These are phyloP conservation scores for Aspergillus hiratsukae DNA, from an alignment of 2,329 filamentous ascomycete species.

Conservation along the genomic window DNA sequence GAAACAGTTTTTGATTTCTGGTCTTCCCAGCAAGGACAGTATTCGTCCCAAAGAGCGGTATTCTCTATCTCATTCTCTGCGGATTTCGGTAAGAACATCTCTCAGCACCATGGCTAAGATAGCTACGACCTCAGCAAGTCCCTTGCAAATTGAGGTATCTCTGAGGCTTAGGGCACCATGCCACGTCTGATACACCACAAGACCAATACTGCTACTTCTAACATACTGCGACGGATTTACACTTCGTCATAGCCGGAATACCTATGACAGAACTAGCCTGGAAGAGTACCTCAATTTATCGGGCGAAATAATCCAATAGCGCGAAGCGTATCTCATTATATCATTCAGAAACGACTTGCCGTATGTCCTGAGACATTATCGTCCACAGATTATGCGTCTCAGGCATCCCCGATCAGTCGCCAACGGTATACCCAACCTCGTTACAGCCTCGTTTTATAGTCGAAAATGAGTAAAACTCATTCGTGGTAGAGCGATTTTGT, in stretches of 20 bases:
- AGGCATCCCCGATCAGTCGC: background rate
- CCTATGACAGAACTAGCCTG: background rate
- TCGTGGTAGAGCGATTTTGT: background rate
- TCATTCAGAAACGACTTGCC: constrained; percentile 2
- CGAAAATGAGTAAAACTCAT: background rate
- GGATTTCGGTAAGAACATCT: background rate
- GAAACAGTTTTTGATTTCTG: background rate
- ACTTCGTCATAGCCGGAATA: background rate
- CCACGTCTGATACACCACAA: background rate
- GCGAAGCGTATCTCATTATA: background rate
- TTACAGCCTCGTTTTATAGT: background rate
- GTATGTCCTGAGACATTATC: constrained; percentile 8
- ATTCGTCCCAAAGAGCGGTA: too few species aligned
- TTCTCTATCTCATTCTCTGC: too few species aligned
- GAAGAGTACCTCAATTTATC: background rate
- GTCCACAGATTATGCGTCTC: background rate
- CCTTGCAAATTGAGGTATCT: background rate
- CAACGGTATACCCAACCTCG: background rate
- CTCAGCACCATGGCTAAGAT: background rate
- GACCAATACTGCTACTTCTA: background rate
- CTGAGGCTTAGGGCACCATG: background rate
- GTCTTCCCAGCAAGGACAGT: background rate
- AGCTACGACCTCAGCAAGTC: background rate
- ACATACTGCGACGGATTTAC: background rate
- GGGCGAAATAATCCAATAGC: background rate